Conservation (phyloP, 805 yeast species). For the Candida argentea region DNA sequence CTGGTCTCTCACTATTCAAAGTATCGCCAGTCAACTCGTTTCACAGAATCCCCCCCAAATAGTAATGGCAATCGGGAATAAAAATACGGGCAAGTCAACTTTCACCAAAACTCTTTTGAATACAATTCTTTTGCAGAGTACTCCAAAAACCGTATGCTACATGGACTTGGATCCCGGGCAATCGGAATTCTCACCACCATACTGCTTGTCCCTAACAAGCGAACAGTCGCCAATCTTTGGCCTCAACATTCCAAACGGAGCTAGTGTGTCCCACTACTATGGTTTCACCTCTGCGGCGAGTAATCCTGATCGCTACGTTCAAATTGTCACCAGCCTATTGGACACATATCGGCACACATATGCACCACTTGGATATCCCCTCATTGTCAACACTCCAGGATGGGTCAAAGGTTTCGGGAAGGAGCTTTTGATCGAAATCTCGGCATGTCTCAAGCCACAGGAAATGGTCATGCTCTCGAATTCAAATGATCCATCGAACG, state of each 20-base stretch:
- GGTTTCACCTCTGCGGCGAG: slow-evolving; percentile 66
- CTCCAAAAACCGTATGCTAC: slow-evolving; percentile 27
- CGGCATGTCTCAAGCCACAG: slow-evolving; percentile 39
- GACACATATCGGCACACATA: slow-evolving; percentile 12
- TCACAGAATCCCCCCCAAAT: slow-evolving; percentile 8
- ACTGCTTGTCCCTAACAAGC: slow-evolving; percentile 48
- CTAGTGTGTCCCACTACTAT: slow-evolving; percentile 27
- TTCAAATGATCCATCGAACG: slow-evolving; percentile 10
- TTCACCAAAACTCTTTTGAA: slow-evolving; percentile 47
- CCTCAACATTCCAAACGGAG: slow-evolving; percentile 13
- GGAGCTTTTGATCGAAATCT: slow-evolving; percentile 44
- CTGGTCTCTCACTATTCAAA: slow-evolving; percentile 6
- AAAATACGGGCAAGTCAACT: slow-evolving; percentile 79
- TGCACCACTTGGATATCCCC: slow-evolving; percentile 17
- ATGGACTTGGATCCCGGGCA: slow-evolving; percentile 88
- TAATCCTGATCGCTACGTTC: slow-evolving; percentile 47
- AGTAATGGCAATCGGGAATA: slow-evolving; percentile 48
- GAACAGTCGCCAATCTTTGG: slow-evolving; percentile 18
- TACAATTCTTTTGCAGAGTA: slow-evolving; percentile 20
- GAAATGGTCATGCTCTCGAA: slow-evolving; percentile 40
- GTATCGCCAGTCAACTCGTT: not conserved
- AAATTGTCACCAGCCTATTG: slow-evolving; percentile 32
- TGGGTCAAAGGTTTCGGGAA: slow-evolving; percentile 88
- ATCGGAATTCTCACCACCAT: slow-evolving; percentile 67
- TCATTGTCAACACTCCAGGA: slow-evolving; percentile 76